These are phyloP conservation scores for Vitis rupestris DNA, from an alignment of 164 flowering plant species.

Conservation along the genomic window DNA sequence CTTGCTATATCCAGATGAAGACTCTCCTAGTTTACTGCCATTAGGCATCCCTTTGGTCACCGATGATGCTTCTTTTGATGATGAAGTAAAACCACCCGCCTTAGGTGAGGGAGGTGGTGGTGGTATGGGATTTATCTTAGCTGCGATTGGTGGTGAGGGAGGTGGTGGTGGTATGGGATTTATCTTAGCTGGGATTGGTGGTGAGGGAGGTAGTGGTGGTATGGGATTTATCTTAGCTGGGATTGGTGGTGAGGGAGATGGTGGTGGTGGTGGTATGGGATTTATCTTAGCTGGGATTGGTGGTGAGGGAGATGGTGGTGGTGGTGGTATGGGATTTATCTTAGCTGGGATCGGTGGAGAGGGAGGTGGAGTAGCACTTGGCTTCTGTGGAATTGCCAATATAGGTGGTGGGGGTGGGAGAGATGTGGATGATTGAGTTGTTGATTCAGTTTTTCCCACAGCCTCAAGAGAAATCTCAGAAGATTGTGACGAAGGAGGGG, in stretches of 20 bases:
- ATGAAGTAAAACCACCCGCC: slow-evolving; percentile 16
- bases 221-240: no score
- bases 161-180: slow-evolving; percentile 21
- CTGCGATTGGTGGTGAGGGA: slow-evolving; percentile 38
- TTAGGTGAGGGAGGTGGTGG: slow-evolving; percentile 48
- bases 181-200: slow-evolving; percentile 17
- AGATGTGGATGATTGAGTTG: slow-evolving; percentile 9
- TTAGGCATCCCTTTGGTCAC: slow-evolving; percentile 21
- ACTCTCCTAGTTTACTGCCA: slow-evolving; percentile 4
- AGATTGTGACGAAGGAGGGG: neutral
- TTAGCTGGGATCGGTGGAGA: slow-evolving; percentile 8
- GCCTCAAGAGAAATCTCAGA: neutral
- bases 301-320: slow-evolving; percentile 16
- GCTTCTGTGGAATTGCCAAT: no score
- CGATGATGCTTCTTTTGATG: slow-evolving; percentile 37
- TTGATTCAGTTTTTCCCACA: slow-evolving; percentile 6
- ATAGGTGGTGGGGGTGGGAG: no score
- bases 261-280: slow-evolving; percentile 20
- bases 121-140: slow-evolving; percentile 27
- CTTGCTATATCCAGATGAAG: slow-evolving; percentile 17
- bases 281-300: neutral
- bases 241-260: slow-evolving; percentile 19
- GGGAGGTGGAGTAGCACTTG: slow-evolving; percentile 8
- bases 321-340: slow-evolving; percentile 15
- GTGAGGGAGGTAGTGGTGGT: slow-evolving; percentile 26